Evolutionary conservation across 2,329 filamentous ascomycete genomes (phyloP).

Genomic region (Nemania sp.): DNA sequence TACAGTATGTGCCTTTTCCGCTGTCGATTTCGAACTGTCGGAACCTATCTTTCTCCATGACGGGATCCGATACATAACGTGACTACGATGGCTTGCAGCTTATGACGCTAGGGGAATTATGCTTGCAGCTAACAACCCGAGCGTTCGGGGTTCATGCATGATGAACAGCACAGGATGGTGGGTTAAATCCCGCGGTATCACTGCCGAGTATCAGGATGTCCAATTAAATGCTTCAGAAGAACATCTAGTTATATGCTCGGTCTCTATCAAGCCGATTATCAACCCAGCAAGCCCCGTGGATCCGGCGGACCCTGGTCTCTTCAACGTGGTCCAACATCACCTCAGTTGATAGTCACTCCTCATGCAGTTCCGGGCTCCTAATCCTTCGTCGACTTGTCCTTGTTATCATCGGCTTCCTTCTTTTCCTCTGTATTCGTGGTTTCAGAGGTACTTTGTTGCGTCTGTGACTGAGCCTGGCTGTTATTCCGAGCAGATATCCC

Average conservation of each 20-base stretch:
- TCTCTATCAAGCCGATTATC: background rate
- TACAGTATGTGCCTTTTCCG: background rate
- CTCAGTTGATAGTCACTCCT: slow-evolving; percentile 3
- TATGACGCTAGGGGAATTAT: background rate
- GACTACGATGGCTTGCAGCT: background rate
- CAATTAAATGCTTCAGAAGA: background rate
- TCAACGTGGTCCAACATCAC: slow-evolving; percentile 11
- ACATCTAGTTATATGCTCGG: background rate
- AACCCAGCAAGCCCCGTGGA: slow-evolving; percentile 4
- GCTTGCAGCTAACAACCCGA: slow-evolving; percentile 14
- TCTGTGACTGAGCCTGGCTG: background rate
- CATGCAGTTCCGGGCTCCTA: background rate
- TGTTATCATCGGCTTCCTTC: background rate
- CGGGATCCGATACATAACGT: background rate
- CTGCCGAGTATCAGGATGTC: background rate
- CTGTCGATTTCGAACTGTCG: background rate
- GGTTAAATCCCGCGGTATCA: background rate
- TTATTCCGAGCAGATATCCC: slow-evolving; percentile 28
- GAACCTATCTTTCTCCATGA: background rate
- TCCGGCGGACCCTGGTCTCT: slow-evolving; percentile 4
- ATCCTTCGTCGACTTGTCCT: background rate
- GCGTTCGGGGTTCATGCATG: background rate
- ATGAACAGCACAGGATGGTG: background rate
- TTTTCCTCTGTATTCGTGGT: background rate
- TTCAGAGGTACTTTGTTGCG: background rate